These are phyloP conservation scores for Phytophthora brassicae DNA, from an alignment of 352 stramenopile species.

Conservation along the genomic window DNA sequence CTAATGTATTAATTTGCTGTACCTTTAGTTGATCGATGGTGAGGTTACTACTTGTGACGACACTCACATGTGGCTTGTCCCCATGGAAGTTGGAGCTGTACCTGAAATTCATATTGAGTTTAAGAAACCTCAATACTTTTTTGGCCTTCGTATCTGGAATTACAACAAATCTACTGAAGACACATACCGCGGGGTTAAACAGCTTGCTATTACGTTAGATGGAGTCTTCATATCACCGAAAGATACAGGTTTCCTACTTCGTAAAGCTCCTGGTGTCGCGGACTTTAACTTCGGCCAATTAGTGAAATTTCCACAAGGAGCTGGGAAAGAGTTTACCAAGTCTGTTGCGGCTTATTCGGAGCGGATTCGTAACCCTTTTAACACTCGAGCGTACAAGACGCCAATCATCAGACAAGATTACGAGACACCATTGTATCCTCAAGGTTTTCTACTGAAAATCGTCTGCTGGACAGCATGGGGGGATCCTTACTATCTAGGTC, in stretches of 20 bases:
- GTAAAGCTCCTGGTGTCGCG: slow-evolving; percentile 73
- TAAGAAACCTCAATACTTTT: slow-evolving; percentile 49
- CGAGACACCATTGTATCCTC: slow-evolving; percentile 77
- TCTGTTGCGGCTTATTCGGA: slow-evolving; percentile 39
- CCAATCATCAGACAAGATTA: slow-evolving; percentile 86
- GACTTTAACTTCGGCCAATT: slow-evolving; percentile 80
- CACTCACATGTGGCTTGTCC: slow-evolving; percentile 90
- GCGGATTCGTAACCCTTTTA: slow-evolving; percentile 46
- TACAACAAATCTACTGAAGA: slow-evolving; percentile 85
- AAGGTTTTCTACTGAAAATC: slow-evolving; percentile 86
- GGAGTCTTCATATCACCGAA: slow-evolving; percentile 50
- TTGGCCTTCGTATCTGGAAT: slow-evolving; percentile 77
- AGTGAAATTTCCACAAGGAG: slow-evolving; percentile 32
- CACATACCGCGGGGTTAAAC: slow-evolving; percentile 66
- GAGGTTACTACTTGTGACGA: slow-evolving; percentile 84
- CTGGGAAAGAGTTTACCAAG: not conserved
- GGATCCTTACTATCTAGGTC: slow-evolving; percentile 81
- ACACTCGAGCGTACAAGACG: slow-evolving; percentile 59
- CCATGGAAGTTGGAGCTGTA: slow-evolving; percentile 35
- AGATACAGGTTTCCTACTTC: slow-evolving; percentile 62
- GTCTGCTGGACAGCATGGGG: slow-evolving; percentile 82
- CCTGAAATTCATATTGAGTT: slow-evolving; percentile 66
- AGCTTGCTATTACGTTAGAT: slow-evolving; percentile 55
- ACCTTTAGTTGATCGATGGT: slow-evolving; percentile 74
- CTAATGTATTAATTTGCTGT: not conserved